These are phyloP conservation scores for Solanum paucissectum DNA, from an alignment of 257 asterid genomes.

Conservation along the genomic window DNA sequence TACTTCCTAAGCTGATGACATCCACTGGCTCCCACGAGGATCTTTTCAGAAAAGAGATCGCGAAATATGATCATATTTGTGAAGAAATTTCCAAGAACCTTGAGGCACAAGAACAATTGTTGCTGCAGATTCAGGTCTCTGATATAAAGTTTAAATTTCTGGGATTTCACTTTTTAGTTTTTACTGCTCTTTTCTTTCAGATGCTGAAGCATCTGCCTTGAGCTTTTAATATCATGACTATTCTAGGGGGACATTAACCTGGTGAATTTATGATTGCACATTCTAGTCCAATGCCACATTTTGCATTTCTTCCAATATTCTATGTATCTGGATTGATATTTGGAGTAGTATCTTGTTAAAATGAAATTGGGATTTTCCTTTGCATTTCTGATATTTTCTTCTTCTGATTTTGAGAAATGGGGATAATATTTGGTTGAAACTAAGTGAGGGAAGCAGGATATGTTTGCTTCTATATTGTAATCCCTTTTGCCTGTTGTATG, in stretches of 20 bases:
- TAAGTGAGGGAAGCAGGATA: background rate
- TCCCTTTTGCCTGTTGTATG: background rate
- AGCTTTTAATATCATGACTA: background rate
- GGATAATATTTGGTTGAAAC: background rate
- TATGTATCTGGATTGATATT: background rate
- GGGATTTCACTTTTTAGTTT: background rate
- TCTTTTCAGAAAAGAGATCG: slow-evolving; percentile 85
- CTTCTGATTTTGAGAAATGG: background rate
- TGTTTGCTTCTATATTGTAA: background rate
- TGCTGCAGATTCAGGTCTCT: slow-evolving; percentile 86
- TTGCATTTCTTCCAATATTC: background rate
- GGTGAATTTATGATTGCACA: background rate
- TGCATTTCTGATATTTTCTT: background rate
- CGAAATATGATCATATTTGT: slow-evolving; percentile 74
- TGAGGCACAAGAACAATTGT: slow-evolving; percentile 68
- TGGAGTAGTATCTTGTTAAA: background rate
- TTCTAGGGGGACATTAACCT: background rate
- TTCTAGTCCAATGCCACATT: background rate
- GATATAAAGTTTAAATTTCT: background rate
- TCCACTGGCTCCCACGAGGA: slow-evolving; percentile 85
- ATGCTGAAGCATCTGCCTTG: background rate
- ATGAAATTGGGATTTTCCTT: background rate
- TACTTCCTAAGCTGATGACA: slow-evolving; percentile 90
- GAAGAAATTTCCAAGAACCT: slow-evolving; percentile 76
- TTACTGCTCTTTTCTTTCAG: background rate